These are phyloP conservation scores for Aspergillus olivimuriae DNA, from an alignment of 495 filamentous ascomycete genomes.

Conservation along the genomic window DNA sequence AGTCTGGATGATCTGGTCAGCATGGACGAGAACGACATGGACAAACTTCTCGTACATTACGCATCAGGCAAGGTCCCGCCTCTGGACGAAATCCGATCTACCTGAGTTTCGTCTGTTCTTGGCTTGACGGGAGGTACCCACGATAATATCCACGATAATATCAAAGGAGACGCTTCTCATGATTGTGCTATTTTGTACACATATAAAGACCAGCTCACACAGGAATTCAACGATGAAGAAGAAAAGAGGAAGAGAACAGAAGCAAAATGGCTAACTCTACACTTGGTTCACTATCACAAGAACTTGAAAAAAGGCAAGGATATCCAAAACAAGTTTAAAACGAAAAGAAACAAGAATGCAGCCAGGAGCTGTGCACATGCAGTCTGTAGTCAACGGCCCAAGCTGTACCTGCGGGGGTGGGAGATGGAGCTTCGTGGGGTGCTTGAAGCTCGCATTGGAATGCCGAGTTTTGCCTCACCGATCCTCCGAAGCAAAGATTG, in stretches of 20 bases:
- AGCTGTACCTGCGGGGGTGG: conserved; percentile 26
- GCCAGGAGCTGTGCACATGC: background rate
- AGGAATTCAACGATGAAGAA: conserved; percentile 1
- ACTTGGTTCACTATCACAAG: conserved; percentile 11
- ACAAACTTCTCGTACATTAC: conserved; percentile 65
- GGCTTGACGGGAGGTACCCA: background rate
- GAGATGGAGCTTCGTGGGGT: conserved; percentile 42
- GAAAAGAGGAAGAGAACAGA: conserved; percentile 16
- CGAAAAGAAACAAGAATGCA: conserved; percentile 9
- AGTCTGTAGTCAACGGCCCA: conserved; percentile 14
- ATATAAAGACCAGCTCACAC: conserved; percentile 9
- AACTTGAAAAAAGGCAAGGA: conserved; percentile 16
- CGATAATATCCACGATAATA: background rate
- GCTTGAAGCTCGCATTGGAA: conserved; percentile 34
- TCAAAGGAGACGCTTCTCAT: background rate
- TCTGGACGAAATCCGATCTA: too few species aligned
- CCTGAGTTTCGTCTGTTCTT: background rate
- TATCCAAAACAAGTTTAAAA: conserved; percentile 28
- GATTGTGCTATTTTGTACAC: conserved; percentile 10
- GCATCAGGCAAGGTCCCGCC: too few species aligned
- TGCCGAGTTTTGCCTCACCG: conserved; percentile 73
- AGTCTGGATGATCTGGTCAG: conserved; percentile 77
- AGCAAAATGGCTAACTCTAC: conserved; percentile 21
- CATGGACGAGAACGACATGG: conserved; percentile 83
- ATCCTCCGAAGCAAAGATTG: conserved; percentile 70